Conservation (phyloP, 2,329 filamentous ascomycete species). For the Ceratocystis alfenasii region DNA sequence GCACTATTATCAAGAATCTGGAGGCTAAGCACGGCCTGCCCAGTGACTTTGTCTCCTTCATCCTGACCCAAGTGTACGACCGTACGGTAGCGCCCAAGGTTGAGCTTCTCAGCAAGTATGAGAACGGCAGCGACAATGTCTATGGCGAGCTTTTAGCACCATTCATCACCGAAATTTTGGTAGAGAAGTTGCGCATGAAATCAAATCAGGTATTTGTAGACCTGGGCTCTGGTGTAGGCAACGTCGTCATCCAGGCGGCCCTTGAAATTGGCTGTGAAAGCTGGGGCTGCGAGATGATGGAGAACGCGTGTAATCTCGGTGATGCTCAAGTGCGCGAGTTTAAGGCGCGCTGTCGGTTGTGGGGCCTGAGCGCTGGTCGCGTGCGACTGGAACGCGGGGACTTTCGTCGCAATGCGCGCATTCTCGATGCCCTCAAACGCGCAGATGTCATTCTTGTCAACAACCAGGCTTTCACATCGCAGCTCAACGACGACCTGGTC, state of each 20-base stretch:
- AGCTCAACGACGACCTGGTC: constrained; percentile 72
- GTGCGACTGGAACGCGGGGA: constrained; percentile 75
- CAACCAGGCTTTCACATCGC: constrained; percentile 88
- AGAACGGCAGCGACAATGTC: constrained; percentile 82
- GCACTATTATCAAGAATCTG: constrained; percentile 60
- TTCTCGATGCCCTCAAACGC: constrained; percentile 61
- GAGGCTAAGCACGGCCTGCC: constrained; percentile 57
- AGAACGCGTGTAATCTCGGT: constrained; percentile 73
- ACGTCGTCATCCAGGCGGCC: constrained; percentile 87
- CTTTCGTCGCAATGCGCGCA: constrained; percentile 61
- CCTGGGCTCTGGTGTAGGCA: constrained; percentile 88
- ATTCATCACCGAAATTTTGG: constrained; percentile 73
- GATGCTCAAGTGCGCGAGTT: constrained; percentile 75
- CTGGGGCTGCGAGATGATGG: constrained; percentile 95
- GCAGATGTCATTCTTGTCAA: constrained; percentile 97
- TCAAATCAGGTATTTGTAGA: constrained; percentile 85
- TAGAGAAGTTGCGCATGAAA: constrained; percentile 60
- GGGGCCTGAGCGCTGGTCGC: constrained; percentile 70
- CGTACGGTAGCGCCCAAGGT: constrained; percentile 85
- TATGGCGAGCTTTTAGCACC: constrained; percentile 85
- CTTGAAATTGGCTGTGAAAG: constrained; percentile 87
- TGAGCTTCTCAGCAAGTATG: constrained; percentile 70
- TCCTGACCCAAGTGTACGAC: constrained; percentile 78
- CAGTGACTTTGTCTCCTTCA: constrained; percentile 62
- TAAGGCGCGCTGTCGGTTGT: constrained; percentile 68